Conservation (phyloP, 176 grass and related monocot genomes). For the Ananas comosus region DNA sequence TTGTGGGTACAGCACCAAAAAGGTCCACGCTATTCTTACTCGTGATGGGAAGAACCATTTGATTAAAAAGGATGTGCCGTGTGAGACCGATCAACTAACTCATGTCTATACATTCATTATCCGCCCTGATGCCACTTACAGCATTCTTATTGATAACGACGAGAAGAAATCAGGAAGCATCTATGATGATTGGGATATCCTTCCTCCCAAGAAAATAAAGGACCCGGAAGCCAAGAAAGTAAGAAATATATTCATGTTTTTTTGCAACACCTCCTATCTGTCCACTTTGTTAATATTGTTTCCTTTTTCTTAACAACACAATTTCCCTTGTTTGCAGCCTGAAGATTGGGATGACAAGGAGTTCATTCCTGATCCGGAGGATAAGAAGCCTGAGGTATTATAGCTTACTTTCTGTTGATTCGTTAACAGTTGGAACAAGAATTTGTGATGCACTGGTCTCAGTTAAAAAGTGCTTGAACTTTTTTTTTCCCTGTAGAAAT, state of each 20-base stretch:
- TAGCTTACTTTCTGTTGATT: background rate
- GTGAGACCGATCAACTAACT: constrained; percentile 41
- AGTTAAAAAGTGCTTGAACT: no score
- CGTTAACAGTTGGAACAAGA: background rate
- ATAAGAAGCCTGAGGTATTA: constrained; percentile 81
- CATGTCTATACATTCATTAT: constrained; percentile 47
- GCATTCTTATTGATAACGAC: constrained; percentile 35
- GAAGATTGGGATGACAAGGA: constrained; percentile 97
- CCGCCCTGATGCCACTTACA: constrained; percentile 33
- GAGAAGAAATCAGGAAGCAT: constrained; percentile 40
- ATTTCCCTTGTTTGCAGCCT: constrained; percentile 37
- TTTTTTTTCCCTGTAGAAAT: no score
- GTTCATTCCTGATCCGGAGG: constrained; percentile 82
- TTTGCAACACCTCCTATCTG: no score
- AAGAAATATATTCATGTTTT: background rate
- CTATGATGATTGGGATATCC: constrained; percentile 40
- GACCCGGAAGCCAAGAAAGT: constrained; percentile 42
- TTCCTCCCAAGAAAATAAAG: constrained; percentile 42
- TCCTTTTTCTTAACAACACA: no score
- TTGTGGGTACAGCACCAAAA: constrained; percentile 91
- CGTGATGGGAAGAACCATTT: constrained; percentile 36
- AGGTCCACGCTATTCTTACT: constrained; percentile 50
- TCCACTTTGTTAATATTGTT: no score
- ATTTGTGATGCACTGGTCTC: no score
- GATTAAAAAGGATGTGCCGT: constrained; percentile 39